Percentiles rank a stretch among this genome's conserved stretches.
These are phyloP conservation scores for Pleurotus salmoneostramineus DNA, from an alignment of 768 basidiomycete species.

Conservation along the genomic window DNA sequence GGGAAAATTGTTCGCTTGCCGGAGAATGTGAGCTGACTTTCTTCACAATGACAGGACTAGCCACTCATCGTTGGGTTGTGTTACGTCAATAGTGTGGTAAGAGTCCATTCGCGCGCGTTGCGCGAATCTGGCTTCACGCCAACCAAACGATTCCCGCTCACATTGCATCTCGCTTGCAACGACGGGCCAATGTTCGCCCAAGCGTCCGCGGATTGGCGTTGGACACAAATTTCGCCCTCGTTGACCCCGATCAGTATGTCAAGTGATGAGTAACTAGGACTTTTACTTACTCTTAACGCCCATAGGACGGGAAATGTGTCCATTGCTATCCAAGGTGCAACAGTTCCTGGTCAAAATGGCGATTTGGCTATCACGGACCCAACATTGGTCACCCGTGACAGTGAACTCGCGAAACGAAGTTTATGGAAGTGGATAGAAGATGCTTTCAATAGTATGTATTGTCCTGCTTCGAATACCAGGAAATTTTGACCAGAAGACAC, in stretches of 20 bases:
- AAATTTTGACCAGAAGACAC: too few species aligned
- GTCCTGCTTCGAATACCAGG: too few species aligned
- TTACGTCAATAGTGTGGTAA: slow-evolving; percentile 32
- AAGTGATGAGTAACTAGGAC: not conserved
- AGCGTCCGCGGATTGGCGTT: slow-evolving; percentile 35
- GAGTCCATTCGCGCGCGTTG: slow-evolving; percentile 36
- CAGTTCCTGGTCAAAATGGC: slow-evolving; percentile 11
- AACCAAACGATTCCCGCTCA: slow-evolving; percentile 37
- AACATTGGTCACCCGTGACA: slow-evolving; percentile 7
- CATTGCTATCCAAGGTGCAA: slow-evolving; percentile 13
- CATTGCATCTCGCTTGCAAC: slow-evolving; percentile 21
- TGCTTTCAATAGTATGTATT: slow-evolving; percentile 7
- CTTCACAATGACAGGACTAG: not conserved
- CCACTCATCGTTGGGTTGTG: not conserved
- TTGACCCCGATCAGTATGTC: slow-evolving; percentile 21
- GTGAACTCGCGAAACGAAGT: slow-evolving; percentile 12
- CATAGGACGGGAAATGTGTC: not conserved
- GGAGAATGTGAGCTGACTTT: slow-evolving; percentile 35
- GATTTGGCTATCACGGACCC: slow-evolving; percentile 10
- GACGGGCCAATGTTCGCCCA: slow-evolving; percentile 28
- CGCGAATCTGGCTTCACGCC: slow-evolving; percentile 32
- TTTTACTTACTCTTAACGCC: not conserved
- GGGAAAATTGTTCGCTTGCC: slow-evolving; percentile 52
- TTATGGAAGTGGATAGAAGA: slow-evolving; percentile 13
- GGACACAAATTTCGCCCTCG: slow-evolving; percentile 31